phyloP scores from a whole-genome alignment of 1,139 yeast species.

The Pichia sp. region DNA sequence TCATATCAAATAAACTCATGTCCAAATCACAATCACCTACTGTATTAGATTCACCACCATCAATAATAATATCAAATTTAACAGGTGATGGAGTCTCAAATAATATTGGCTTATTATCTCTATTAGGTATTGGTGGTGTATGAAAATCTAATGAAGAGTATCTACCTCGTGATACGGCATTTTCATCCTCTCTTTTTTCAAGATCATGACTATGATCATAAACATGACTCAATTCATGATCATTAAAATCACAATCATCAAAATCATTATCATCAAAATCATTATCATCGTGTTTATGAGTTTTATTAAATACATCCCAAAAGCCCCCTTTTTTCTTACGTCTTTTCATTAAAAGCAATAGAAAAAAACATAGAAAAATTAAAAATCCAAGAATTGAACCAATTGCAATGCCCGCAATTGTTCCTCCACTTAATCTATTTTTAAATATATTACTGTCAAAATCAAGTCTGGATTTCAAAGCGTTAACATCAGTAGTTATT shows the following conservation, averaged over 20 bases:
- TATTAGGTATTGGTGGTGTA: slow-evolving; percentile 9
- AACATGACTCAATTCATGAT: not conserved
- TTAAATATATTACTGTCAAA: slow-evolving; percentile 1
- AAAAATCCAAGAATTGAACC: slow-evolving; percentile 38
- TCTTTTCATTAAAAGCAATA: slow-evolving; percentile 18
- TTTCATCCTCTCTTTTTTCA: not conserved
- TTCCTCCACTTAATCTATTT: slow-evolving; percentile 25
- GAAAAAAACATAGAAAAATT: slow-evolving; percentile 24
- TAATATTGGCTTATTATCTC: slow-evolving; percentile 6
- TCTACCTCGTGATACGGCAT: not conserved
- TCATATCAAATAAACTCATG: slow-evolving; percentile 15
- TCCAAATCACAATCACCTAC: slow-evolving; percentile 8
- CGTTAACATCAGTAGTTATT: slow-evolving; percentile 24
- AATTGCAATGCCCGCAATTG: slow-evolving; percentile 41
- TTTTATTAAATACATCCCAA: no score
- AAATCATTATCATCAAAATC: not conserved
- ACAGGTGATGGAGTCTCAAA: not conserved
- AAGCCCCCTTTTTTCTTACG: slow-evolving; percentile 6
- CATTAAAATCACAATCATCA: slow-evolving; percentile 1
- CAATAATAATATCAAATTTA: not conserved
- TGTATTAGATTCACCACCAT: not conserved
- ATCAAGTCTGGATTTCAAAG: slow-evolving; percentile 16
- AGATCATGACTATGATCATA: not conserved
- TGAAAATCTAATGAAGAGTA: no score
- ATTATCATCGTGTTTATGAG: slow-evolving; percentile 1